Evolutionary conservation across 1,139 yeast species (phyloP), one percentile per base, ranked within the genome.

Genomic region (Geotrichum europaeum): DNA sequence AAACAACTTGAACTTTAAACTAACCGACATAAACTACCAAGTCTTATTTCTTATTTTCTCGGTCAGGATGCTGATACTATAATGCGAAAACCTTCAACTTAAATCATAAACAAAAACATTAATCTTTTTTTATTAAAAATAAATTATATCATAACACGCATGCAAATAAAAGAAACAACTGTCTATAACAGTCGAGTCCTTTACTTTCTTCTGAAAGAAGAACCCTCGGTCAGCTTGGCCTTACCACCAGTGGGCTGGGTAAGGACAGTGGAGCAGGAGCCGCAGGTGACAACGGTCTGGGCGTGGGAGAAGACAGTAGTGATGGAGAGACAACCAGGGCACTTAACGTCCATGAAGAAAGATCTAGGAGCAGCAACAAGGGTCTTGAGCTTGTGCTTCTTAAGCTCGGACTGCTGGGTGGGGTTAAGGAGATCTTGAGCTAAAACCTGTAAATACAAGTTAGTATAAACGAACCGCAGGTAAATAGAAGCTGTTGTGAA

Each of bases 171-270:
- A 53, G 20, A 43, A 25, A 53, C 40, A 20, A 40, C 28, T 15
- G 24, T 25, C 2, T 4, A 30, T 28, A 36, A 18, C 36, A n/a
- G 28, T 52, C 32, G 36, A 47, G 28, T 53, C 28, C 53, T 75
- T 86, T 91, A 94, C 89, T 94, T 94, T 84, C 89, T 89, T 87
- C 99, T 91, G 96, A 90, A 94, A 76, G 99, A 94, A 78, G 95
- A 88, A 79, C 99, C 99, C 84, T 94, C 99, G 73, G 98, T 89
- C 80, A 94, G 87, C 83, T 89, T 91, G 77, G 98, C 97, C 86
- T 94, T 94, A 85, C 99, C 99, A 85, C 99, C 99, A 71, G 98
- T 90, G 78, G 99, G 99, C 78, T 95, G 89, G 83, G 98, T 92
- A 77, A 94, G 89, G 70, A 94, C 97, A 71, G 97, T 92, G 73